A percentile compares a stretch with the other conserved stretches of the same genome.
These are phyloP conservation scores for Rhodotorula sphaerocarpa DNA, from an alignment of 768 basidiomycete species.

Conservation along the genomic window DNA sequence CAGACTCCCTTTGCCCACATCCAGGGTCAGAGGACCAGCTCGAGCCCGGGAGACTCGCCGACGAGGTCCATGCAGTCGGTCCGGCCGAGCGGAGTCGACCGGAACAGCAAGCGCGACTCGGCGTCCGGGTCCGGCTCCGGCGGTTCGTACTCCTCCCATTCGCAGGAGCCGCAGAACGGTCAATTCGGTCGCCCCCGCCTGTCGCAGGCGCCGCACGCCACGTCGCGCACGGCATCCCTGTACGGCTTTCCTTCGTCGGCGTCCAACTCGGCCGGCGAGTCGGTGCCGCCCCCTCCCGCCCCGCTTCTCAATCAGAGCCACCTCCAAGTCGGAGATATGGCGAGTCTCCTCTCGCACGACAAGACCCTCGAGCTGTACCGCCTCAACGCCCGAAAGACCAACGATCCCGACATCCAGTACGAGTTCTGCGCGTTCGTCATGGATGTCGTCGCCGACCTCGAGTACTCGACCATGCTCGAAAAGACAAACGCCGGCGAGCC, in stretches of 20 bases:
- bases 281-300: slow-evolving; percentile 12
- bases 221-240: slow-evolving; percentile 17
- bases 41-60: neutral
- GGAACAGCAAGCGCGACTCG: neutral
- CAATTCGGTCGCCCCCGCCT: slow-evolving; percentile 12
- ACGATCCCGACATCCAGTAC: slow-evolving; percentile 93
- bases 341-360: slow-evolving; percentile 85
- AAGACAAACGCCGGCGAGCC: neutral
- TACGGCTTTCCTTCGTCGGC: slow-evolving; percentile 13
- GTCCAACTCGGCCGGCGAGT: neutral
- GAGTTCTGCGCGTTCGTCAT: slow-evolving; percentile 99
- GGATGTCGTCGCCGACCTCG: slow-evolving; percentile 77
- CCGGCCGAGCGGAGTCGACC: slow-evolving; percentile 3
- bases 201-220: slow-evolving; percentile 25
- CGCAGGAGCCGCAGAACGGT: neutral
- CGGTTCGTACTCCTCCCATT: slow-evolving; percentile 26
- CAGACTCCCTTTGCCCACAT: slow-evolving; percentile 29
- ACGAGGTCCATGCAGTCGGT: neutral
- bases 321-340: slow-evolving; percentile 60
- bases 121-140: slow-evolving; percentile 29
- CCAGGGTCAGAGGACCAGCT: neutral
- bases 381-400: slow-evolving; percentile 94
- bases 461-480: slow-evolving; percentile 48
- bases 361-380: slow-evolving; percentile 95
- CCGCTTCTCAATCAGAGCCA: slow-evolving; percentile 38